Conservation (phyloP, 352 stramenopile species). For the Globisporangium irregulare region DNA sequence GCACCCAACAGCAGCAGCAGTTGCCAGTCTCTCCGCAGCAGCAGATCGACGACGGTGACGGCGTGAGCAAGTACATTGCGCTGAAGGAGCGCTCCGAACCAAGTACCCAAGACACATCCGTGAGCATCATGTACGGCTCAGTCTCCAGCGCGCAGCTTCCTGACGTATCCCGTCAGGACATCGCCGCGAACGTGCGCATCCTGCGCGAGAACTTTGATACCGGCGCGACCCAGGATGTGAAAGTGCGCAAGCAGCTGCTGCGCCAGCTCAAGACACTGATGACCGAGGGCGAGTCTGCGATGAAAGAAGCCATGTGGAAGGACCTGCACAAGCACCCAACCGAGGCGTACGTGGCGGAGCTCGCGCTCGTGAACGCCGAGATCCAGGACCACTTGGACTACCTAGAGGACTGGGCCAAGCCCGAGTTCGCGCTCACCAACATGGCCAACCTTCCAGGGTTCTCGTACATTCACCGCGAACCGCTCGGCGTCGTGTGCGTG, state of each 20-base stretch:
- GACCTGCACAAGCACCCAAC: conserved; percentile 71
- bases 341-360: conserved; percentile 61
- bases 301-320: conserved; percentile 55
- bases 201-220: conserved; percentile 48
- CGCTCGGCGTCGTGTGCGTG: conserved; percentile 85
- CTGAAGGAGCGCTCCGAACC: background rate
- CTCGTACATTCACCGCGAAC: conserved; percentile 62
- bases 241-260: conserved; percentile 45
- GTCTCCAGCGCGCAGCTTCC: conserved; percentile 35
- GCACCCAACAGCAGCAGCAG: background rate
- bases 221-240: conserved; percentile 43
- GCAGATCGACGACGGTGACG: background rate
- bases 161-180: conserved; percentile 55
- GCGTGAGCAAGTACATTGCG: background rate
- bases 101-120: conserved; percentile 19
- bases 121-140: conserved; percentile 43
- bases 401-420: conserved; percentile 58
- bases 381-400: conserved; percentile 80
- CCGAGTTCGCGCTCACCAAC: conserved; percentile 44
- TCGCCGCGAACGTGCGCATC: conserved; percentile 37
- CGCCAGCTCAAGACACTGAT: conserved; percentile 46
- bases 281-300: conserved; percentile 38
- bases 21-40: background rate
- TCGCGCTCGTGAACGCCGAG: conserved; percentile 47
- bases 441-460: conserved; percentile 52